Conservation (phyloP, 371 early-diverging fungal genomes). For the Mucor lusitanicus region DNA sequence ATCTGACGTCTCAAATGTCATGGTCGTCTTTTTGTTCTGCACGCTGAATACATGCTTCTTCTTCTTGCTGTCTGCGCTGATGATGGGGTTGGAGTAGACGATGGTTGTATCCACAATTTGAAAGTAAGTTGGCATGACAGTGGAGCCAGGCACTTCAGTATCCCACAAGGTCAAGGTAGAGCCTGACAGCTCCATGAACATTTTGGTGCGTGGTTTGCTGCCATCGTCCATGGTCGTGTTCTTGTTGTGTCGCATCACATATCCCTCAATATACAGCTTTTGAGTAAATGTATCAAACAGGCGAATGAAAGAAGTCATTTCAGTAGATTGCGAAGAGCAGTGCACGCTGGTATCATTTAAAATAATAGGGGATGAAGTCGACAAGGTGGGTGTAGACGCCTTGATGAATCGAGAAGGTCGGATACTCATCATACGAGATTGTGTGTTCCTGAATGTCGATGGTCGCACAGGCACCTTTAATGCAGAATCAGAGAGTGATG, state of each 20-base stretch:
- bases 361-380: slow-evolving; percentile 12
- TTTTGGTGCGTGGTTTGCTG: slow-evolving; percentile 61
- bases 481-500: slow-evolving; percentile 28
- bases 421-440: slow-evolving; percentile 22
- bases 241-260: slow-evolving; percentile 62
- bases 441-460: slow-evolving; percentile 15
- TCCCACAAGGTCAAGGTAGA: slow-evolving; percentile 68
- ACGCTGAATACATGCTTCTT: slow-evolving; percentile 51
- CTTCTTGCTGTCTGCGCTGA: slow-evolving; percentile 34
- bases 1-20: slow-evolving; percentile 59
- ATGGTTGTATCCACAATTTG: slow-evolving; percentile 63
- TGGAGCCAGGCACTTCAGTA: slow-evolving; percentile 34
- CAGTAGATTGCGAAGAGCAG: slow-evolving; percentile 13
- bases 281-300: slow-evolving; percentile 58
- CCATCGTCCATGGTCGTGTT: slow-evolving; percentile 19
- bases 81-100: slow-evolving; percentile 41
- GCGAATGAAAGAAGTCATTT: slow-evolving; percentile 35
- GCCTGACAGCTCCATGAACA: slow-evolving; percentile 73
- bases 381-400: slow-evolving; percentile 21
- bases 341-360: slow-evolving; percentile 1
- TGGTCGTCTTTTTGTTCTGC: slow-evolving; percentile 34
- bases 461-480: slow-evolving; percentile 21
- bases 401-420: slow-evolving; percentile 31
- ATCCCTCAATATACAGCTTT: slow-evolving; percentile 73
- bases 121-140: slow-evolving; percentile 65